Percentiles rank a stretch among this genome's conserved stretches.
Conservation (phyloP, 2,329 filamentous ascomycete species). For the Fusarium sp. region DNA sequence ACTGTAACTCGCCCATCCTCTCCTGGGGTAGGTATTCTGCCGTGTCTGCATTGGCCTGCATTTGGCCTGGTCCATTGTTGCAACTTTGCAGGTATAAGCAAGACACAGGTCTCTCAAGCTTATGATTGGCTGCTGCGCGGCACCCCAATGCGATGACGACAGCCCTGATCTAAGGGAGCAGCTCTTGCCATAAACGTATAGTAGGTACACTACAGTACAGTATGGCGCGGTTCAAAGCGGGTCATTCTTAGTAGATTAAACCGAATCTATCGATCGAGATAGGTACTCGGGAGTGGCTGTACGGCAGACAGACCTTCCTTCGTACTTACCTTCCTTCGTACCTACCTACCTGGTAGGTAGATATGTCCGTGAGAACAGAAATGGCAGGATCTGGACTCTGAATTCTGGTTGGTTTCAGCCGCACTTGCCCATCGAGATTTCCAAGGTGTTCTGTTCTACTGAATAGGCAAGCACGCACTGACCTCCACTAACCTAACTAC, state of each 20-base stretch:
- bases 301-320: too few species aligned
- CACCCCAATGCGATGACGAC: conserved; percentile 38
- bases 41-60: conserved; percentile 34
- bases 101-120: conserved; percentile 23
- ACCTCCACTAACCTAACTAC: too few species aligned
- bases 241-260: neutral
- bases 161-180: conserved; percentile 23
- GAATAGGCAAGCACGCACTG: too few species aligned
- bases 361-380: neutral
- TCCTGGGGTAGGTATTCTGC: neutral
- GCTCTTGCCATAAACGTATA: neutral
- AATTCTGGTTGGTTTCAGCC: neutral
- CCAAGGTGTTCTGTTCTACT: neutral
- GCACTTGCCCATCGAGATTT: conserved; percentile 29
- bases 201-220: too few species aligned
- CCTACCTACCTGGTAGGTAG: too few species aligned
- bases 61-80: conserved; percentile 18
- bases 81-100: conserved; percentile 11
- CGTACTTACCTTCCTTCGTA: too few species aligned
- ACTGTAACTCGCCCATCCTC: neutral
- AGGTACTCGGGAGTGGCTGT: too few species aligned
- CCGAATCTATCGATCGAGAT: neutral
- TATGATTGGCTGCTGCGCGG: conserved; percentile 35
- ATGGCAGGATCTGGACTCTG: neutral
- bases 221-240: conserved; percentile 26